A percentile compares a stretch with the other conserved stretches of the same genome.
phyloP scores from a whole-genome alignment of 108 stramenopile genomes.

The Conticribra guillardii region DNA sequence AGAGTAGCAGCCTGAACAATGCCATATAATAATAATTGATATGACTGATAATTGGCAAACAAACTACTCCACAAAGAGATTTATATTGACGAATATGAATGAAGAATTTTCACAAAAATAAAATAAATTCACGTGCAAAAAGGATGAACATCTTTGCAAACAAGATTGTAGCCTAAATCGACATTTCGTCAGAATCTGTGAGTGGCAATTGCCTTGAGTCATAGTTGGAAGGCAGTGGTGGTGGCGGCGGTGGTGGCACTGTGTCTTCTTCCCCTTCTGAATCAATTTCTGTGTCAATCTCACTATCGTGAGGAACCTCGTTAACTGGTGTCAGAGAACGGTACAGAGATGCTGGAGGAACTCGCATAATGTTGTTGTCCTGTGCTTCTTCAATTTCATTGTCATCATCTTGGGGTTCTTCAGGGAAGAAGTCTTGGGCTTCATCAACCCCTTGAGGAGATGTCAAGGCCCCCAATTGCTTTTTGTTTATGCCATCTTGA shows the following conservation, averaged over 20 bases:
- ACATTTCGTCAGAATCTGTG: constrained; percentile 32
- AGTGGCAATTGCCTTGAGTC: not conserved
- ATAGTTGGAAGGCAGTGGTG: constrained; percentile 11
- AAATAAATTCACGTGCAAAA: too few species aligned
- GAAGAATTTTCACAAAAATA: too few species aligned
- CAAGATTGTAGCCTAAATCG: too few species aligned
- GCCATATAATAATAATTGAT: too few species aligned
- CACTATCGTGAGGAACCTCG: constrained; percentile 42
- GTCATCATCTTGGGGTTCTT: constrained; percentile 5
- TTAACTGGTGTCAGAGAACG: constrained; percentile 22
- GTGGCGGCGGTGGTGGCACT: constrained; percentile 36
- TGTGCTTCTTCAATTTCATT: not conserved
- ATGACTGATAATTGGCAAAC: too few species aligned
- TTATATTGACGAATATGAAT: too few species aligned
- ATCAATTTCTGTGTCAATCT: constrained; percentile 46
- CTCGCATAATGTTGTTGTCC: constrained; percentile 10
- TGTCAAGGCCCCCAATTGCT: constrained; percentile 4
- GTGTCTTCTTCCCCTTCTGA: constrained; percentile 29
- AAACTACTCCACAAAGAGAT: too few species aligned
- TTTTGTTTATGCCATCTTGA: constrained; percentile 8
- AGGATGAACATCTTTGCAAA: too few species aligned
- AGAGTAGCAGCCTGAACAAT: too few species aligned
- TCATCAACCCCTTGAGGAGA: constrained; percentile 24
- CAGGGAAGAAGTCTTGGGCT: constrained; percentile 15
- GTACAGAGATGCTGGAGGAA: constrained; percentile 7